These are phyloP conservation scores for Apiotrichum montevideense DNA, from an alignment of 1,284 basidiomycete species.

Conservation along the genomic window DNA sequence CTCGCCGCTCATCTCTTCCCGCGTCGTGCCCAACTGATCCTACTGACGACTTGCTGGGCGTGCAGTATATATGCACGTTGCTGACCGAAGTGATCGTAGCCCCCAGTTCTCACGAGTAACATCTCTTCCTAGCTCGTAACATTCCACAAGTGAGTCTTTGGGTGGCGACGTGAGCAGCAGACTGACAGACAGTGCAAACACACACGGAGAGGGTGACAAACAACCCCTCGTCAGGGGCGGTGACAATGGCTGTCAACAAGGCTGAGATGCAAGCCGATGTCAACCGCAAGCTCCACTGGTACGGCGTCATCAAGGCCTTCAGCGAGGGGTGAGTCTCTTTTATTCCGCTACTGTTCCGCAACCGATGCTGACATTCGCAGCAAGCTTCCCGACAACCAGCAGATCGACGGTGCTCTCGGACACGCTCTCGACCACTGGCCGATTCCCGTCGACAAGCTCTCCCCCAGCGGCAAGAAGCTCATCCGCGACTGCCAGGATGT, in stretches of 20 bases:
- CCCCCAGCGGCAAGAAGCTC: conserved; percentile 67
- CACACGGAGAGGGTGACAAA: conserved; percentile 3
- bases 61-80: too few relatives aligned
- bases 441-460: conserved; percentile 61
- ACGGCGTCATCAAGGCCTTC: conserved; percentile 70
- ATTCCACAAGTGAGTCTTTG: too few relatives aligned
- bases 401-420: conserved; percentile 66
- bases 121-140: too few relatives aligned
- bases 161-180: too few relatives aligned
- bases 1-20: too few relatives aligned
- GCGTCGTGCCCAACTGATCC: too few relatives aligned
- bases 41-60: too few relatives aligned
- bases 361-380: conserved; percentile 12
- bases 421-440: conserved; percentile 65
- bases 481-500: conserved; percentile 60
- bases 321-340: conserved; percentile 53
- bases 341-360: not conserved
- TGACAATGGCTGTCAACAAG: conserved; percentile 38
- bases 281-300: conserved; percentile 53
- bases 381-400: conserved; percentile 69
- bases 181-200: conserved; percentile 3
- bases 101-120: too few relatives aligned
- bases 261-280: conserved; percentile 44
- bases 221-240: conserved; percentile 29
- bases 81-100: too few relatives aligned